These are phyloP conservation scores for Gnomoniopsis sp. DNA, from an alignment of 2,329 filamentous ascomycete genomes.

Conservation along the genomic window DNA sequence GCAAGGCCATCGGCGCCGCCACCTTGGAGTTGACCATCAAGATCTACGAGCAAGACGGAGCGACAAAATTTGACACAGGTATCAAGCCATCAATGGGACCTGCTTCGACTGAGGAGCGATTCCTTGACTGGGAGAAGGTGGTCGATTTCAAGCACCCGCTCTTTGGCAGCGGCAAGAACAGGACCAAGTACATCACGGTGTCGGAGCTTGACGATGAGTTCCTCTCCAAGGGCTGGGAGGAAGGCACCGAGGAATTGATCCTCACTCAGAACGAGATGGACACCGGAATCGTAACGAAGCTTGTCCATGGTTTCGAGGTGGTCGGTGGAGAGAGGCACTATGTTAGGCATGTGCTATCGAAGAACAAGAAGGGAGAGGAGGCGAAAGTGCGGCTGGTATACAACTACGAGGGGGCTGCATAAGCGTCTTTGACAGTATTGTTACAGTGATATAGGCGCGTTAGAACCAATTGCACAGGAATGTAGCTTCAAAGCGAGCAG, in stretches of 20 bases:
- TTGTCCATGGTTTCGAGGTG: constrained; percentile 14
- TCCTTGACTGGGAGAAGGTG: constrained; percentile 17
- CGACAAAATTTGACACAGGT: constrained; percentile 18
- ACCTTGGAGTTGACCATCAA: constrained; percentile 18
- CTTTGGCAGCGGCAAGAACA: constrained; percentile 20
- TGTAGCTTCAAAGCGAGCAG: too few relatives aligned
- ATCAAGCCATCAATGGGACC: constrained; percentile 19
- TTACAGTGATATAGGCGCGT: too few relatives aligned
- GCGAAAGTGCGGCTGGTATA: constrained; percentile 16
- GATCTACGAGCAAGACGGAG: constrained; percentile 16
- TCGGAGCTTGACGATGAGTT: constrained; percentile 17
- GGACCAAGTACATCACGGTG: constrained; percentile 16
- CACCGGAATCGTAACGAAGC: constrained; percentile 13
- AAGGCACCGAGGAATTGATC: constrained; percentile 18
- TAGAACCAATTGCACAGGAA: too few relatives aligned
- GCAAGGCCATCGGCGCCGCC: constrained; percentile 21
- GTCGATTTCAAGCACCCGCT: constrained; percentile 20
- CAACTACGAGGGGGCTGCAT: constrained; percentile 13
- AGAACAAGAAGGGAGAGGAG: constrained; percentile 13
- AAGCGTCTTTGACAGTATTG: neutral
- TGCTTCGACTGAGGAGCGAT: constrained; percentile 17
- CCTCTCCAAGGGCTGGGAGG: constrained; percentile 20
- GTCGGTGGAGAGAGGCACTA: constrained; percentile 13
- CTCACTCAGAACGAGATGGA: constrained; percentile 19
- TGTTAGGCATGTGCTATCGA: constrained; percentile 8